Conservation (phyloP, 768 basidiomycete species). For the Auriscalpium orientale region DNA sequence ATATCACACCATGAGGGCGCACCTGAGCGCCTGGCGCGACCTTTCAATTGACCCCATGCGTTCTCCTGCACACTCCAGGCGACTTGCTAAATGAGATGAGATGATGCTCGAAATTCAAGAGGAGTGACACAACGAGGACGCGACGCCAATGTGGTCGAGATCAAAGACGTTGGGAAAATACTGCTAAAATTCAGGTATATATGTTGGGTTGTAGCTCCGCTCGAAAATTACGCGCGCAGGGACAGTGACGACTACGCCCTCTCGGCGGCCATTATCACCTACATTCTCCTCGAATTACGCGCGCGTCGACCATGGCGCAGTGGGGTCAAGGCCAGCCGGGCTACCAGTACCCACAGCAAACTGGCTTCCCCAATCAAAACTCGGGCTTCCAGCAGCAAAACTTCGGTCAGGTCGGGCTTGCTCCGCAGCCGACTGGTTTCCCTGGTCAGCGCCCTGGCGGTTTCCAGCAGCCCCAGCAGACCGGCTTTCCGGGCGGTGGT, state of each 20-base stretch:
- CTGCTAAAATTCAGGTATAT: neutral
- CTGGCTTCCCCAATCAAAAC: slow-evolving; percentile 51
- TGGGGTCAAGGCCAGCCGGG: slow-evolving; percentile 65
- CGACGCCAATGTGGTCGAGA: neutral
- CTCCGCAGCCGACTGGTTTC: slow-evolving; percentile 58
- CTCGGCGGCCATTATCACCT: too few relatives aligned
- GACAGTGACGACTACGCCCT: neutral
- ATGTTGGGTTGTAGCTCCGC: neutral
- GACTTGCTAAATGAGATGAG: neutral
- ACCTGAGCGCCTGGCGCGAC: neutral
- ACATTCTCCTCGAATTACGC: too few relatives aligned
- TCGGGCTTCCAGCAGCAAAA: slow-evolving; percentile 31
- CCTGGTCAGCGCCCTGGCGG: slow-evolving; percentile 29
- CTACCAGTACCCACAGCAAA: slow-evolving; percentile 69
- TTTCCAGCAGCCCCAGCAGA: slow-evolving; percentile 57
- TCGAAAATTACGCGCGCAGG: neutral
- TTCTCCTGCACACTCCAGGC: neutral
- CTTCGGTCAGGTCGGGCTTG: slow-evolving; percentile 39
- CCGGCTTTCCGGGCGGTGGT: slow-evolving; percentile 34
- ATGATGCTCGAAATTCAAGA: neutral
- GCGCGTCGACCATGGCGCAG: slow-evolving; percentile 55
- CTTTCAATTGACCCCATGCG: neutral
- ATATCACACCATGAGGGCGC: neutral
- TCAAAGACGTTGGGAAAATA: neutral
- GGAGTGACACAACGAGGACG: neutral